Base-by-base conservation (phyloP, 352 stramenopile species). In the Globisporangium irregulare region DNA sequence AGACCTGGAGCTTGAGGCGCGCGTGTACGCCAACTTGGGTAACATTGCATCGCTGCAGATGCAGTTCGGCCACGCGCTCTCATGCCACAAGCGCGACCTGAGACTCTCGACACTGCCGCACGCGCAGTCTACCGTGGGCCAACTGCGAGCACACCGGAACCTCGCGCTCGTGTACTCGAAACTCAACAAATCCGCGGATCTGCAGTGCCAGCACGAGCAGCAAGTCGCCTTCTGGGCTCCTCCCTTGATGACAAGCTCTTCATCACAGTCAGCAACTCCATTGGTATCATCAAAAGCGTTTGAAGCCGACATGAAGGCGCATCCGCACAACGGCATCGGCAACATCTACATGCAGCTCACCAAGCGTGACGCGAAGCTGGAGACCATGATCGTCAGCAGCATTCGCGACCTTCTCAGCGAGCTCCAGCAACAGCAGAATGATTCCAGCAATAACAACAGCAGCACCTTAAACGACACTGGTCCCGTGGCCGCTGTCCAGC, bases 1-100 rank as follows among this genome's bases (percentile, higher is more conserved):
- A 15, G 85, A 92, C 64, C 61, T 59, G 12, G 87, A 95, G 48
- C 80, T 93, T 12, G 85, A 93, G 57, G 84, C 83, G 0, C 80
- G 87, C 10, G 81, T 91, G 48, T 89, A 89, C 56, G 87, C 87
- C 15, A 95, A 95, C 60, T 65, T 95, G 24, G 87, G 87, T 55
- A 94, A 93, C 41, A 70, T 94, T 24, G 84, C 81, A 3, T 71
- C 79, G 8, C 71, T 74, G 3, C 75, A 91, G 55, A 34, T 73
- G 34, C 76, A 92, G 61, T 79, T 88, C 22, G 75, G 72, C 20
- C 85, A 89, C 38, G 82, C 87, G 14, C 57, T 93, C 24, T 79
- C 73, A 7, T 91, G 78, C 59, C 82, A 93, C 59, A 66, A 84
- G 50, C 81, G 83, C 50, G 85, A 94, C 58, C 76, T 93, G 15